These are phyloP conservation scores for Aureoboletus auriporus DNA, from an alignment of 768 basidiomycete genomes.

Conservation along the genomic window DNA sequence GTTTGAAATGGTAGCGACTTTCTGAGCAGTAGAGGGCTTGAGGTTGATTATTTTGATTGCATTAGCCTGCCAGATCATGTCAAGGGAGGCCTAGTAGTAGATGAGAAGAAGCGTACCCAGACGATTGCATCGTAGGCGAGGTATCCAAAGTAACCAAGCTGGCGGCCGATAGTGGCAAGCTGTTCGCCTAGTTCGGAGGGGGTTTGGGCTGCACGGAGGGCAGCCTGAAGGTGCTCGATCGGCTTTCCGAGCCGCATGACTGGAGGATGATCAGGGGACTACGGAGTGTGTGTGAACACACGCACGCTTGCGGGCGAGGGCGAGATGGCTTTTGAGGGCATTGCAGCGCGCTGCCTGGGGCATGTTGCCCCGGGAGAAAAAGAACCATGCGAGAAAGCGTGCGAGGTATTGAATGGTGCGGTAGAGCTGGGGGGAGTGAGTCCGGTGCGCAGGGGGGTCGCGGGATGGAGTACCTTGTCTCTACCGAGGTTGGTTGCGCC, in stretches of 20 bases:
- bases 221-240: slow-evolving; percentile 89
- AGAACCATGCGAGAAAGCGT: slow-evolving; percentile 83
- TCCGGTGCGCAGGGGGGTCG: background rate
- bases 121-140: slow-evolving; percentile 76
- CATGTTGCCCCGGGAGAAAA: slow-evolving; percentile 65
- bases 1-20: slow-evolving; percentile 62
- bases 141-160: slow-evolving; percentile 87
- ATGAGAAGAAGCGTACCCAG: slow-evolving; percentile 58
- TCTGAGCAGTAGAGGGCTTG: slow-evolving; percentile 55
- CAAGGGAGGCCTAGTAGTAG: background rate
- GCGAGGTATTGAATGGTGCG: slow-evolving; percentile 89
- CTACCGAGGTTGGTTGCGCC: slow-evolving; percentile 79
- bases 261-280: slow-evolving; percentile 27
- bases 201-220: slow-evolving; percentile 63
- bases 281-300: background rate
- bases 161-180: slow-evolving; percentile 73
- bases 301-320: slow-evolving; percentile 78
- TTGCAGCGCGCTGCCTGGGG: slow-evolving; percentile 72
- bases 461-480: slow-evolving; percentile 65
- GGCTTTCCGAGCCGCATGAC: slow-evolving; percentile 94
- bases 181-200: slow-evolving; percentile 62
- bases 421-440: slow-evolving; percentile 59
- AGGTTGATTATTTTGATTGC: slow-evolving; percentile 60
- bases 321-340: slow-evolving; percentile 83
- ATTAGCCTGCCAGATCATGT: slow-evolving; percentile 46